These are phyloP conservation scores for Neoboletus brunneissimus DNA, from an alignment of 768 basidiomycete species.

Conservation along the genomic window DNA sequence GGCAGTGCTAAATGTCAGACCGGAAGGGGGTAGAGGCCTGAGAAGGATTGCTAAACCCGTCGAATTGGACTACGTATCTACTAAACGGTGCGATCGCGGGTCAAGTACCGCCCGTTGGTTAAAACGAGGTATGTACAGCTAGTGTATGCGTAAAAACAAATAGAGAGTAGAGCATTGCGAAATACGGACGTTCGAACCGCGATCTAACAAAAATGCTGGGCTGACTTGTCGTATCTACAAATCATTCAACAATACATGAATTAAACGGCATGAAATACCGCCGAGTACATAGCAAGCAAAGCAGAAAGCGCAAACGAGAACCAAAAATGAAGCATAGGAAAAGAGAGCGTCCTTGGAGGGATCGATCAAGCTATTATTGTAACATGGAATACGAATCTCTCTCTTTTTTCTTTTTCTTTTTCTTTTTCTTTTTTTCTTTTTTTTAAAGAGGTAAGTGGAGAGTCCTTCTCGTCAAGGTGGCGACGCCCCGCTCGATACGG, in stretches of 20 bases:
- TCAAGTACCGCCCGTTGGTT: too few species aligned
- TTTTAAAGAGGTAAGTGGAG: not conserved
- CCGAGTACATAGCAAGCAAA: not conserved
- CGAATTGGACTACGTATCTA: too few species aligned
- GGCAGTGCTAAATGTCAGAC: too few species aligned
- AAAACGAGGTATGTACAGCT: too few species aligned
- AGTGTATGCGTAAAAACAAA: not conserved
- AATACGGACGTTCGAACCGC: not conserved
- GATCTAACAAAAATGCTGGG: not conserved
- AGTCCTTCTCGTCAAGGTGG: slow-evolving; percentile 14
- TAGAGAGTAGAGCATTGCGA: not conserved
- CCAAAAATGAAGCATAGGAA: not conserved
- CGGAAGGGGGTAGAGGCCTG: too few species aligned
- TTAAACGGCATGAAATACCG: not conserved
- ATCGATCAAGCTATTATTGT: not conserved
- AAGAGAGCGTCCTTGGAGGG: not conserved
- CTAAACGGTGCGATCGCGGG: too few species aligned
- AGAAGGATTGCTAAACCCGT: too few species aligned
- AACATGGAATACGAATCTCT: not conserved
- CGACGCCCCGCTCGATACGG: slow-evolving; percentile 38
- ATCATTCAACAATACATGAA: not conserved
- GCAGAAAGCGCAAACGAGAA: not conserved
- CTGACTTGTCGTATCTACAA: not conserved
- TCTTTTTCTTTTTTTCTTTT: too few species aligned
- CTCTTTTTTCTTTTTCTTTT: not conserved